Conservation (phyloP, 306 rosid species). For the Morella rubra region DNA sequence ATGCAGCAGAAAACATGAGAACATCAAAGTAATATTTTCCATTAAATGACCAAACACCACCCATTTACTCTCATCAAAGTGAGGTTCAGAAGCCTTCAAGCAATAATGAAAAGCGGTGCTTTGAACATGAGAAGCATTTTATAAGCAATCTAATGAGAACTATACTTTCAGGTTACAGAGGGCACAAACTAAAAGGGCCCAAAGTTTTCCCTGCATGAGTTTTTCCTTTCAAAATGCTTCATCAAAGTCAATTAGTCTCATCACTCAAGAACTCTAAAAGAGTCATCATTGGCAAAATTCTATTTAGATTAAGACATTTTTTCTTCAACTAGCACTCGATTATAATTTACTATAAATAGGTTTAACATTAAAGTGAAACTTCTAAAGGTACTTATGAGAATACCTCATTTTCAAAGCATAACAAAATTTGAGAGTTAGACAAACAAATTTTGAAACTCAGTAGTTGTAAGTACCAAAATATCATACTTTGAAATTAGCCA, state of each 20-base stretch:
- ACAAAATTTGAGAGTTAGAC: background rate
- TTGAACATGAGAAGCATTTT: background rate
- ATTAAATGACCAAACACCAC: background rate
- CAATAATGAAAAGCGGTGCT: background rate
- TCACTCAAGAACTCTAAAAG: background rate
- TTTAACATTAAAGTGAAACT: background rate
- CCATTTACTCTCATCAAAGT: background rate
- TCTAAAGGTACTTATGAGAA: background rate
- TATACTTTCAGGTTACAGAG: background rate
- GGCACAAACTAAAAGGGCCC: conserved; percentile 3
- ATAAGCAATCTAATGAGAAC: background rate
- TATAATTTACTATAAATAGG: background rate
- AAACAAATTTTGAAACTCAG: conserved; percentile 1
- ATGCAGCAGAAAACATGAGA: background rate
- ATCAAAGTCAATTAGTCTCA: background rate
- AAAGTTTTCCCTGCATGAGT: background rate
- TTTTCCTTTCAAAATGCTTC: background rate
- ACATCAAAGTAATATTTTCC: background rate
- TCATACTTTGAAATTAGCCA: background rate
- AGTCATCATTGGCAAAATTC: background rate
- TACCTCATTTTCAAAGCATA: background rate
- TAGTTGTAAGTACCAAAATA: background rate
- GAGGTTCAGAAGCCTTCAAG: background rate
- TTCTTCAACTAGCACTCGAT: background rate
- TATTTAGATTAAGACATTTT: background rate